Base-by-base conservation (phyloP, 192 early-diverging fungal species). In the Geranomyces variabilis region DNA sequence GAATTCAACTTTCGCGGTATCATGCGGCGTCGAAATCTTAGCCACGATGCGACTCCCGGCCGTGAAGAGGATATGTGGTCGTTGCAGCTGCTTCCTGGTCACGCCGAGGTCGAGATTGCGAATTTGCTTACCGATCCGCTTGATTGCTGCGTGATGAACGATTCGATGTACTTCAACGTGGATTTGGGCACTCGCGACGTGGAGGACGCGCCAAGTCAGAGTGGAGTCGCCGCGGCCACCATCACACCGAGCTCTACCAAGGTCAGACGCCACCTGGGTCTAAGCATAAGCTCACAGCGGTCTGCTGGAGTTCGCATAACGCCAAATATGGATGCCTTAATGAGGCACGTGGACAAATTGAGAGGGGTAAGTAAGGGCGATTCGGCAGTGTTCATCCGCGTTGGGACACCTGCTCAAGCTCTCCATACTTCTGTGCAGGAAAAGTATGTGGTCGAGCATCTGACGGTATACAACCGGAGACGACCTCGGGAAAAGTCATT, bases 361-460 rank as follows among this genome's bases (percentile, higher is more conserved):
- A 66, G 86, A 63, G 74, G 83, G 73, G 90, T 92, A 80, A 64
- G 76, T 69, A 10, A 41, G 10, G 3, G 10, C 10, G 10, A 41
- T 41, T 3, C 36, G 15, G 17, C 7, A 3, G 4, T 53, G 3
- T 17, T 53, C 51, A 47, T 53, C 7, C 17, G 24, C 24, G 4
- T 15, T 24, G n/a, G 24, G 28, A 62, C 19, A 36, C 22, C 21
- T 12, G 10, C 31, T 62, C 9, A 34, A 1, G 19, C 57, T 31
- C 41, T 36, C 15, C 19, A 65, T 0, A 24, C 43, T 44, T n/a
- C n/a, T n/a, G n/a, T 56, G 1, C 66, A 92, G 89, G 88, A 91
- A 66, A 89, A 88, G 63, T 93, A 91, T 70, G 77, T 91, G 22
- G 80, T 89, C 66, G 89, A 93, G 68, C 87, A 91, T 71, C 75